Percentiles rank a stretch among this genome's conserved stretches.
These are phyloP conservation scores for Neofusicoccum sp. DNA, from an alignment of 2,329 filamentous ascomycete species.

Conservation along the genomic window DNA sequence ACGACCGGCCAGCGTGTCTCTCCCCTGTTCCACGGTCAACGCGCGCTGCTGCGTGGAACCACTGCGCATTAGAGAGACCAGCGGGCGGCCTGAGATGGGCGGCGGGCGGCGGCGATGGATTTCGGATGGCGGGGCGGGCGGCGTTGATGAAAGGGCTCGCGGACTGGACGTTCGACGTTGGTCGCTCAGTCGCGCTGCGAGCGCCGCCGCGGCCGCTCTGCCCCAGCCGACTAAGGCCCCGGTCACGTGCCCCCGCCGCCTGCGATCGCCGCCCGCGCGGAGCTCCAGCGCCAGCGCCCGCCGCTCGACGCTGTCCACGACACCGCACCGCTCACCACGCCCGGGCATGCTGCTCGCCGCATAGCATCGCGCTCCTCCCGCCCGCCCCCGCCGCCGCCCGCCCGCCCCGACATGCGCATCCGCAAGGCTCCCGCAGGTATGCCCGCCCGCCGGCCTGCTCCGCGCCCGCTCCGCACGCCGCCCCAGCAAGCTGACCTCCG, in stretches of 20 bases:
- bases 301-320: background rate
- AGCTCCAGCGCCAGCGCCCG: background rate
- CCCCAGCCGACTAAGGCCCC: background rate
- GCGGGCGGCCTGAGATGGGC: slow-evolving; percentile 25
- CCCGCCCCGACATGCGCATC: slow-evolving; percentile 65
- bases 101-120: slow-evolving; percentile 36
- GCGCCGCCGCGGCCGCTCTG: background rate
- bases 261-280: slow-evolving; percentile 6
- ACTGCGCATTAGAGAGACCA: slow-evolving; percentile 37
- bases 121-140: slow-evolving; percentile 26
- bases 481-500: background rate
- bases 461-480: background rate
- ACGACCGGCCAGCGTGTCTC: slow-evolving; percentile 34
- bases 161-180: background rate
- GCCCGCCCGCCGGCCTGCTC: slow-evolving; percentile 29
- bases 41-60: slow-evolving; percentile 38
- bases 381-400: background rate
- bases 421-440: slow-evolving; percentile 84
- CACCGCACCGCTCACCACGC: background rate
- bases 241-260: background rate
- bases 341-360: slow-evolving; percentile 12
- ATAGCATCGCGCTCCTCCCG: background rate
- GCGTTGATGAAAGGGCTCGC: slow-evolving; percentile 33
- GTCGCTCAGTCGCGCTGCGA: background rate
- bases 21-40: slow-evolving; percentile 42